Conservation (phyloP, 108 stramenopile species). For the Cyclotella cryptica region DNA sequence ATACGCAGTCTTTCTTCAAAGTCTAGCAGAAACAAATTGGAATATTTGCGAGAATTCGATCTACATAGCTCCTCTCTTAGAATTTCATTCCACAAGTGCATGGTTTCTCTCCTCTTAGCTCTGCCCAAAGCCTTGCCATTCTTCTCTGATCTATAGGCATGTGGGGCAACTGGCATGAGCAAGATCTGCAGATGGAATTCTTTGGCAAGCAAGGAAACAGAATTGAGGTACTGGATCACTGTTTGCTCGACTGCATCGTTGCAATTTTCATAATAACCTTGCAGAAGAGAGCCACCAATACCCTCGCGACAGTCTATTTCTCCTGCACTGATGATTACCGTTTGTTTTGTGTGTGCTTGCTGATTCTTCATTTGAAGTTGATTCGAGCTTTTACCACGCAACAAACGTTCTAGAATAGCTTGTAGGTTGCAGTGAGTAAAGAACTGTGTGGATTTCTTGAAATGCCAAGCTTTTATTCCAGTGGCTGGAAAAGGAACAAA, state of each 20-base stretch:
- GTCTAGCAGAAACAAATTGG: conserved; percentile 48
- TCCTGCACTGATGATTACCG: conserved; percentile 64
- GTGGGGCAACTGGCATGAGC: conserved; percentile 65
- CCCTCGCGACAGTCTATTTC: conserved; percentile 76
- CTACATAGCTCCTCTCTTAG: conserved; percentile 41
- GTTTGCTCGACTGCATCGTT: conserved; percentile 53
- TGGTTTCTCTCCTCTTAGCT: conserved; percentile 48
- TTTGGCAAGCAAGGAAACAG: conserved; percentile 29
- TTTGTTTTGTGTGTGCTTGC: background rate
- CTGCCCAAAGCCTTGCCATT: conserved; percentile 61
- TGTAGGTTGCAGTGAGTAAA: conserved; percentile 61
- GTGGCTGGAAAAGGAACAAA: conserved; percentile 55
- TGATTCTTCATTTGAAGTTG: background rate
- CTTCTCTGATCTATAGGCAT: conserved; percentile 52
- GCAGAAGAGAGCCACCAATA: conserved; percentile 56
- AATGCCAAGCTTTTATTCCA: conserved; percentile 72
- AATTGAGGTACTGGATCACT: conserved; percentile 48
- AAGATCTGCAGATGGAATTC: conserved; percentile 47
- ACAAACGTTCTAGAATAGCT: conserved; percentile 30
- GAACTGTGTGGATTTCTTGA: conserved; percentile 46
- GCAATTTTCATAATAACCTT: conserved; percentile 49
- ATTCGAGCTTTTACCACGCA: background rate
- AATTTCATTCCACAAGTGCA: conserved; percentile 57
- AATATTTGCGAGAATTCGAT: background rate
- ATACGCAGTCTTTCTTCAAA: conserved; percentile 43